Evolutionary conservation across 2,329 filamentous ascomycete genomes (phyloP).

Genomic region (Zarea fungicola): DNA sequence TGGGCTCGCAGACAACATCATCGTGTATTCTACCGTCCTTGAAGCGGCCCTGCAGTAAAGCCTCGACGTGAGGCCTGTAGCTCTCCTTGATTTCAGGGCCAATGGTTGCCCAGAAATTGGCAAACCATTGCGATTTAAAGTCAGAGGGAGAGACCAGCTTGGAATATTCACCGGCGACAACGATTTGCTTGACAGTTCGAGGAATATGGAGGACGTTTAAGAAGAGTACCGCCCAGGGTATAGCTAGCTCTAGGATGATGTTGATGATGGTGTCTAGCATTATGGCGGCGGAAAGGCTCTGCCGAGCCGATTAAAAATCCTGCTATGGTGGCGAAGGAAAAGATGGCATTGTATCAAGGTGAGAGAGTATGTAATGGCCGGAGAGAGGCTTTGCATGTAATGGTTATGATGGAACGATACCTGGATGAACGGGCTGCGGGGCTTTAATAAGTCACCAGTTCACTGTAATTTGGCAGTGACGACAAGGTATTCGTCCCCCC

Average conservation of each 20-base stretch:
- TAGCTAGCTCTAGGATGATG: constrained; percentile 31
- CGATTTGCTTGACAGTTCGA: constrained; percentile 40
- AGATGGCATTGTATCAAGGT: too few relatives aligned
- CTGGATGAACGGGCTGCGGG: too few relatives aligned
- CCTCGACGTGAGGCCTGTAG: constrained; percentile 40
- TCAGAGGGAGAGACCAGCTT: constrained; percentile 37
- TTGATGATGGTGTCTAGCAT: too few relatives aligned
- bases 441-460: too few relatives aligned
- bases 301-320: too few relatives aligned
- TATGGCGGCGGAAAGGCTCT: too few relatives aligned
- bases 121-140: constrained; percentile 52
- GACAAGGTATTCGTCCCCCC: too few relatives aligned
- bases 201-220: constrained; percentile 46
- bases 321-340: too few relatives aligned
- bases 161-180: constrained; percentile 28
- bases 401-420: too few relatives aligned
- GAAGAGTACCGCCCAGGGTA: constrained; percentile 50
- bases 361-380: too few relatives aligned
- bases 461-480: too few relatives aligned
- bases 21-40: constrained; percentile 31
- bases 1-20: constrained; percentile 29
- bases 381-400: too few relatives aligned
- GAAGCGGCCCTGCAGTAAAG: constrained; percentile 49
- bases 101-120: constrained; percentile 52
- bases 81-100: constrained; percentile 45